A percentile compares a stretch with the other conserved stretches of the same genome.
These are phyloP conservation scores for Podospora pseudocomata DNA, from an alignment of 495 filamentous ascomycete species.

Conservation along the genomic window DNA sequence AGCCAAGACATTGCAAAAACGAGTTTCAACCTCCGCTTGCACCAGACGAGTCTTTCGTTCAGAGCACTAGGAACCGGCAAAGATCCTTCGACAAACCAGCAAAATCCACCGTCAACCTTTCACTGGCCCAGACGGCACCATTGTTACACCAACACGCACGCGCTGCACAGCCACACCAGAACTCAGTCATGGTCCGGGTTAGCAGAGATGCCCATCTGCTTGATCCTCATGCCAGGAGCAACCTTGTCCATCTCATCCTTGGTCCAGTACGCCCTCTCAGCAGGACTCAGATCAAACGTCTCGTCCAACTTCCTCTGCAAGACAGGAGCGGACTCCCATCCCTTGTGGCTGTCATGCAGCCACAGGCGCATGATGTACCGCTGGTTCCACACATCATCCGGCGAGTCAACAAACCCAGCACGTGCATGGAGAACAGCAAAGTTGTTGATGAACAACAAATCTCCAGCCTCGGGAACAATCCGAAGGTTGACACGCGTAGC, in stretches of 20 bases:
- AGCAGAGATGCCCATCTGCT: neutral
- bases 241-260: neutral
- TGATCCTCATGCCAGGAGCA: neutral
- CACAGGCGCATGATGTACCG: neutral
- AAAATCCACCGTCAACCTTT: neutral
- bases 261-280: neutral
- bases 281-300: neutral
- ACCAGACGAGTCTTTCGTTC: neutral
- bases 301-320: neutral
- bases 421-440: neutral
- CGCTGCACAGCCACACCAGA: too few relatives aligned
- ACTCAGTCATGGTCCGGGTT: neutral
- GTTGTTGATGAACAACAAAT: neutral
- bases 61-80: neutral
- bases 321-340: neutral
- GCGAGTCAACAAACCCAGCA: neutral
- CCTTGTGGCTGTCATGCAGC: neutral
- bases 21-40: neutral
- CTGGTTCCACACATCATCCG: neutral
- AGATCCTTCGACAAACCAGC: neutral
- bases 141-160: neutral
- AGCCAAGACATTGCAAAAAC: too few relatives aligned
- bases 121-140: neutral
- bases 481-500: neutral
- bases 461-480: neutral